Evolutionary conservation across 495 filamentous ascomycete species (phyloP).

Genomic region (Rhypophila decipiens): DNA sequence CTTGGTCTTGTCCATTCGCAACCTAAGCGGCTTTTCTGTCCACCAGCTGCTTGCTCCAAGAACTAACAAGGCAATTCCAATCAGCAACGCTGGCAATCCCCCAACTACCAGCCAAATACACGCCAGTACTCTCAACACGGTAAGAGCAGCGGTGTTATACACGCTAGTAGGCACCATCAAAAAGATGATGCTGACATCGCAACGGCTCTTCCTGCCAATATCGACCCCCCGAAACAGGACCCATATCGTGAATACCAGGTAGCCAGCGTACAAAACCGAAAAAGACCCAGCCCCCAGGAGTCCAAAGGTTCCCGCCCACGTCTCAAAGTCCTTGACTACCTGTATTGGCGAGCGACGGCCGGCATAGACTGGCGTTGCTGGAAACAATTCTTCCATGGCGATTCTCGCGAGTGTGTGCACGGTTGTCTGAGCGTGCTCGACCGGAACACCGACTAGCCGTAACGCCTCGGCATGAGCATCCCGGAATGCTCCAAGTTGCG

Average conservation of each 20-base stretch:
- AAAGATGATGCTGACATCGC: constrained; percentile 8
- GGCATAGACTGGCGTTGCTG: neutral
- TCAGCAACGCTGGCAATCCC: neutral
- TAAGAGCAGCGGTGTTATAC: constrained; percentile 8
- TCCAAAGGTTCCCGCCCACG: neutral
- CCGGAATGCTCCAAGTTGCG: constrained; percentile 7
- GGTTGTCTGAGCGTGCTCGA: constrained; percentile 8
- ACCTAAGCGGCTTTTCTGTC: neutral
- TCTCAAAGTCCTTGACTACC: neutral
- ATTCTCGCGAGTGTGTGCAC: constrained; percentile 5
- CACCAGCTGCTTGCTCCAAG: neutral
- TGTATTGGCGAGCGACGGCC: neutral
- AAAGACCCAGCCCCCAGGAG: constrained; percentile 2
- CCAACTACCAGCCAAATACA: constrained; percentile 7
- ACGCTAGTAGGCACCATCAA: constrained; percentile 9
- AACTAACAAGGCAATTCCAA: neutral
- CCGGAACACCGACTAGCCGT: constrained; percentile 6
- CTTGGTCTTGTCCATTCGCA: neutral
- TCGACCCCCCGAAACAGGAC: constrained; percentile 9
- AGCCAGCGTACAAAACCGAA: constrained; percentile 7
- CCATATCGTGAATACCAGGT: constrained; percentile 9
- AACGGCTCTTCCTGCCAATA: neutral
- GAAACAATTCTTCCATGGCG: constrained; percentile 2
- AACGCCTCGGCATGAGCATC: constrained; percentile 11
- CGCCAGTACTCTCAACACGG: constrained; percentile 3